Base-by-base conservation (phyloP, 805 yeast genomes). In the Ogataea nitratoaversa region DNA sequence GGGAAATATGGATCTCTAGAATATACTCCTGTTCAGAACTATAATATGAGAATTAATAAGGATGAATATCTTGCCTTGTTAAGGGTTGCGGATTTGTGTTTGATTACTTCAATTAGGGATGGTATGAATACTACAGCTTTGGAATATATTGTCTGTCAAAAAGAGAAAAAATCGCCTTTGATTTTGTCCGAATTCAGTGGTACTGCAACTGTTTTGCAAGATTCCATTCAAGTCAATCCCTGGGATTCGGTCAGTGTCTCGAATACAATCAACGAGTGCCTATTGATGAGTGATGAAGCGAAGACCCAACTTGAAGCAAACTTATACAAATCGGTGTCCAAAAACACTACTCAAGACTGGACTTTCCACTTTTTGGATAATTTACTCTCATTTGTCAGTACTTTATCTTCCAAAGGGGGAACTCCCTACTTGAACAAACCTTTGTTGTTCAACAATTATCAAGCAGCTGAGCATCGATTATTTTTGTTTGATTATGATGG, bases 181-280 rank as follows among this genome's bases (percentile, higher is more conserved):
- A 79, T 93, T 29, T 66, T 93, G 33, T 85, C 96, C 18, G 99
- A 93, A 66, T 93, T 93, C 58, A 84, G 95, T 41, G 99, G 99
- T 33, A 81, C 95, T 3, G 78, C 88, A 0, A 67, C 84, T 2
- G 83, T 83, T 2, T 61, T 84, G 40, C 72, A 70, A 40, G 86
- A 82, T 45, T 86, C 96, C 0, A 72, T 86, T 37, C 76, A 84
- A 48, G 93, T 93, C 27, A 93, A 93, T 53, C 99, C 99, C 7
- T 93, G 97, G 96, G 98, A 93, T 65, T 74, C 95, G 0, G 91
- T 87, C 19, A 95, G 95, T 2, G 91, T 91, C 28, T 91, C 99
- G 1, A 84, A 79, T 53, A 75, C 89, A 6, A 84, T 95, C 41
- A 71, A 89, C 58, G 78, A 76, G 37, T 75, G 89, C 36, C 71